Evolutionary conservation across 1,284 basidiomycete genomes (phyloP), one percentile per base, ranked within the genome.

Genomic region (Sanghuangporus baumii): DNA sequence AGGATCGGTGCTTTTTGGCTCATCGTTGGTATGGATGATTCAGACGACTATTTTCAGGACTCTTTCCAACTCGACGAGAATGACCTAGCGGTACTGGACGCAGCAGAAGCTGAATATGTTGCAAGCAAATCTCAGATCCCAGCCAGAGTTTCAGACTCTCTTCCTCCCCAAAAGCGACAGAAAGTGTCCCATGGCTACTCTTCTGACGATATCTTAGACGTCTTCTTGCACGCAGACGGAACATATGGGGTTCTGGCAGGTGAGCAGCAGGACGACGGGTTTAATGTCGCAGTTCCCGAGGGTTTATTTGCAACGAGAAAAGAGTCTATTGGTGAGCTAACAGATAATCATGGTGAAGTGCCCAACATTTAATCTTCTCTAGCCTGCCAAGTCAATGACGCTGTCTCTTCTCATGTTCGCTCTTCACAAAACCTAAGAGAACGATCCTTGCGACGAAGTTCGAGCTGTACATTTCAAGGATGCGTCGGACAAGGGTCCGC

Each of bases 41-140:
- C 81, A 37, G 89, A 90, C 71, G 82, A 87, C 67, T 85, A 86
- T 73, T 81, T 83, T 68, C 72, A 74, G 65, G 84, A 86, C 72
- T 84, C 86, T 65, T 74, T 88, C 67, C 77, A 84, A 36, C 73
- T 90, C 51, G 88, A 90, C 70, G 86, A 84, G 52, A 74, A 79
- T 65, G 78, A 83, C 2, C 72, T 89, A 48, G 88, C 87, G 7
- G 72, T 78, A 43, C 77, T 89, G 36, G 86, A 88, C 64, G 75
- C 78, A 59, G 80, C 79, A 60, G 89, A 91, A 71, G 77, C 78
- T 66, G 80, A 81, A 65, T 86, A 73, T 65, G 70, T 63, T 36
- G 71, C 71, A 16, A 74, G 68, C 43, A 69, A 67, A 67, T 34
- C 65, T 68, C 61, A 67, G 48, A 16, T 67, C 65, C 34, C 63